These are phyloP conservation scores for Scedosporium apiospermum DNA, from an alignment of 2,329 filamentous ascomycete genomes.

Conservation along the genomic window DNA sequence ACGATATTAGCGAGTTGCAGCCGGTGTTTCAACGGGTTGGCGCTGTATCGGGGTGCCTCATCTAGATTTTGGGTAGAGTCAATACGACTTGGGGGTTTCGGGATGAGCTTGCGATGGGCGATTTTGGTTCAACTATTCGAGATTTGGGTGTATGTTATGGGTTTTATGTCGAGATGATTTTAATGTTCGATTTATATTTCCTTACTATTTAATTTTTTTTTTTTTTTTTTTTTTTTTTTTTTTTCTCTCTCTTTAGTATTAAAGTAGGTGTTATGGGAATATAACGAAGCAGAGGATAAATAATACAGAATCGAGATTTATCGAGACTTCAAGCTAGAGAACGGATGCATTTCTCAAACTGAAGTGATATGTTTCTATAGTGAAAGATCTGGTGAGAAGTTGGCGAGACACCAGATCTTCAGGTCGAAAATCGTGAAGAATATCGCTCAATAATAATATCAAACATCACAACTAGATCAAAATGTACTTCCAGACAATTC, in stretches of 20 bases:
- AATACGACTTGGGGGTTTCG: background rate
- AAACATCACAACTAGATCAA: background rate
- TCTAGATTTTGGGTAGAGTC: background rate
- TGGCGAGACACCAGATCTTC: no score
- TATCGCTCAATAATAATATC: no score
- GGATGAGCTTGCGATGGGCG: background rate
- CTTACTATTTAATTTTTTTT: background rate
- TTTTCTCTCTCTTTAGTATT: no score
- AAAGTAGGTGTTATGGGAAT: no score
- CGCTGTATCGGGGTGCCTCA: background rate
- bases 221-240: background rate
- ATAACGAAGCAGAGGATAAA: no score
- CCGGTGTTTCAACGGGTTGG: background rate
- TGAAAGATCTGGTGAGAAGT: no score
- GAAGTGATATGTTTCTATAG: background rate
- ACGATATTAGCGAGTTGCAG: background rate
- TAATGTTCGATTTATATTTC: background rate
- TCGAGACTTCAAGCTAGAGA: background rate
- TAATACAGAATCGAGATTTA: no score
- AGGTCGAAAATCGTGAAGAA: background rate
- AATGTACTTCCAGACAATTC: background rate
- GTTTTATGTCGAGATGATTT: background rate
- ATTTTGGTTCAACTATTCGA: no score
- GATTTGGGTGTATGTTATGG: no score
- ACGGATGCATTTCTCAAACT: background rate